phyloP scores from a whole-genome alignment of 2,329 filamentous ascomycete species.

The Ophiostoma pallidulum region DNA sequence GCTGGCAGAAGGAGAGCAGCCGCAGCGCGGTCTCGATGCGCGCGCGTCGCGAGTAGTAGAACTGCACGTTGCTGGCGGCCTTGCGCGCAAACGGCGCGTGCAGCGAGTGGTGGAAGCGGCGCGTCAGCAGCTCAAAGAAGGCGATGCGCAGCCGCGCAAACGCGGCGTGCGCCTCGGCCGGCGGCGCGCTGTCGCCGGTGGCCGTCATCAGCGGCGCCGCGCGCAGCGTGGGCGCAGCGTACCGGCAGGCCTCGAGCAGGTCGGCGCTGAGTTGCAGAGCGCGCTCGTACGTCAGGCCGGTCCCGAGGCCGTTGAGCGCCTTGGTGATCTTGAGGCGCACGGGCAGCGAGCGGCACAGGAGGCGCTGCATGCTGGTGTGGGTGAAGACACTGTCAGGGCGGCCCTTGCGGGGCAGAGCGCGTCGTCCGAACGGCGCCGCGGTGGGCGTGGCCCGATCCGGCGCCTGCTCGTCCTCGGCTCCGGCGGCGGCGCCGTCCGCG shows the following conservation, averaged over 20 bases:
- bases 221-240: conserved; percentile 4
- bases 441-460: neutral
- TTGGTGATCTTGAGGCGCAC: conserved; percentile 14
- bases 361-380: conserved; percentile 19
- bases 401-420: neutral
- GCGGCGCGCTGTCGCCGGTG: neutral
- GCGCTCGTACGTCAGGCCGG: conserved; percentile 15
- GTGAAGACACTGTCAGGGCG: conserved; percentile 13
- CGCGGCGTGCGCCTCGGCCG: neutral
- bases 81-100: conserved; percentile 18
- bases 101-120: conserved; percentile 18
- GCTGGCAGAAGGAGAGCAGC: conserved; percentile 11
- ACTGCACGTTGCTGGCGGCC: conserved; percentile 14
- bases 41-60: conserved; percentile 17
- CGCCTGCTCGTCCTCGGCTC: neutral
- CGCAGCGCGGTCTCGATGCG: conserved; percentile 16
- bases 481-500: neutral
- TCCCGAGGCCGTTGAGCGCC: conserved; percentile 16
- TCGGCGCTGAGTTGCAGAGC: conserved; percentile 17
- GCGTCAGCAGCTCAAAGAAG: conserved; percentile 16
- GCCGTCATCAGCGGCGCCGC: conserved; percentile 8
- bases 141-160: conserved; percentile 14
- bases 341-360: conserved; percentile 17
- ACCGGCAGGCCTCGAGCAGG: conserved; percentile 15
- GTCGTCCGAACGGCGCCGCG: too few relatives aligned